A percentile compares a stretch with the other conserved stretches of the same genome.
These are phyloP conservation scores for Boletus albobrunnescens DNA, from an alignment of 1,284 basidiomycete genomes.

Conservation along the genomic window DNA sequence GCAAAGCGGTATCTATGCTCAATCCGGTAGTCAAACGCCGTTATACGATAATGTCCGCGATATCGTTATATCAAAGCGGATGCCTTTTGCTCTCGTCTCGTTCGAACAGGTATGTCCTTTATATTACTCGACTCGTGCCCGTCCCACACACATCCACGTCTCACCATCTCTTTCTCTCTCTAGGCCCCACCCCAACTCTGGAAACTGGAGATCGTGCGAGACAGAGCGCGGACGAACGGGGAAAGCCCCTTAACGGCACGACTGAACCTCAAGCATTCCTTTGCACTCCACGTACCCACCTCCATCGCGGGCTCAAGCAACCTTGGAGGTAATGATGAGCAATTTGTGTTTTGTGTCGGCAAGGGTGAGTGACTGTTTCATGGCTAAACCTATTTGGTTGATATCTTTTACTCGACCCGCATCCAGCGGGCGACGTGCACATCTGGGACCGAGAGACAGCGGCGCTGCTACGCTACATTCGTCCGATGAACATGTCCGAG, in stretches of 20 bases:
- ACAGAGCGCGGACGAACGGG: conserved; percentile 33
- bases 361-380: conserved; percentile 51
- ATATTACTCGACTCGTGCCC: no score
- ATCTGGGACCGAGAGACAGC: conserved; percentile 80
- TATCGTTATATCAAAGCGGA: conserved; percentile 59
- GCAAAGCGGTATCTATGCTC: background rate
- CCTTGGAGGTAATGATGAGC: conserved; percentile 71
- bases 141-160: no score
- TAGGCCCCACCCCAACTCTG: conserved; percentile 75
- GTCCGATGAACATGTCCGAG: conserved; percentile 39
- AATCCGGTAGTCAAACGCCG: conserved; percentile 73
- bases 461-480: conserved; percentile 59
- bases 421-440: conserved; percentile 73
- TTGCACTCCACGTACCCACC: conserved; percentile 64
- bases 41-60: conserved; percentile 73
- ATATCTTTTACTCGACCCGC: no score
- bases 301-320: conserved; percentile 75
- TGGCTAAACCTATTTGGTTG: no score
- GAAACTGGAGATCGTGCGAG: conserved; percentile 65
- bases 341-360: conserved; percentile 69
- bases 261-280: conserved; percentile 59
- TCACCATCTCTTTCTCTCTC: background rate
- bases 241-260: conserved; percentile 38
- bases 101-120: no score
- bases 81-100: conserved; percentile 58